Base-by-base conservation (phyloP, 495 filamentous ascomycete genomes). In the Penicillium ochrochloron region DNA sequence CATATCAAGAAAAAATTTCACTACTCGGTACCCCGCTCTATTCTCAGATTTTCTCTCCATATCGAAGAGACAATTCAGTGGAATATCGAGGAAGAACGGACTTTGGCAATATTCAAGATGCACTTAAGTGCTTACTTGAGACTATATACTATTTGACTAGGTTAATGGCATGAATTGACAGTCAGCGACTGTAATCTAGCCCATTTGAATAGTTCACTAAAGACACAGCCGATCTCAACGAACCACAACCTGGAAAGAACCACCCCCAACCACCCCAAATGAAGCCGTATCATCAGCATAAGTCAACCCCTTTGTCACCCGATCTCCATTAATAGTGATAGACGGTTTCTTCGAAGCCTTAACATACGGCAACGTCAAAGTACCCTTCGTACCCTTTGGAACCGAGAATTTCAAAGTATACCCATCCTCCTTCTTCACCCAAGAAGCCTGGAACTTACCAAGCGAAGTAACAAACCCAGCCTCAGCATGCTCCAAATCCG, bases 401-500 rank as follows among this genome's bases (percentile, higher is more conserved):
- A 82, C 77, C 12, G 78, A 68, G 33, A 74, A 78, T 53, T 71
- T 70, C 57, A 78, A 42, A 5, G 44, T 73, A 71, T 76, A 77
- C 44, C 70, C 67, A 67, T 74, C 66, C 0, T 75, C 64, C 35
- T 59, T 61, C 44, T 78, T 71, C 12, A 21, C 65, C 77, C 77
- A 80, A 33, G 64, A 57, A 6, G 71, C 83, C 34, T 82, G 72
- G 66, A 85, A 88, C 57, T 71, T 78, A 3, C 86, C 86, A 27
- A 86, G 70, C 11, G 70, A 69, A 0, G 84, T 87, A 12, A 79
- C 77, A 64, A 88, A 88, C 2, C 86, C 87, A 19, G 83, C 86
- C 64, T 83, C 74, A 0, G 78, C 85, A 57, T 71, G 76, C 53
- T 70, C 77, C 46, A 90, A 56, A 70, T 82, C 79, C 3, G 80